These are phyloP conservation scores for Butyriboletus loyo DNA, from an alignment of 768 basidiomycete species.

Conservation along the genomic window DNA sequence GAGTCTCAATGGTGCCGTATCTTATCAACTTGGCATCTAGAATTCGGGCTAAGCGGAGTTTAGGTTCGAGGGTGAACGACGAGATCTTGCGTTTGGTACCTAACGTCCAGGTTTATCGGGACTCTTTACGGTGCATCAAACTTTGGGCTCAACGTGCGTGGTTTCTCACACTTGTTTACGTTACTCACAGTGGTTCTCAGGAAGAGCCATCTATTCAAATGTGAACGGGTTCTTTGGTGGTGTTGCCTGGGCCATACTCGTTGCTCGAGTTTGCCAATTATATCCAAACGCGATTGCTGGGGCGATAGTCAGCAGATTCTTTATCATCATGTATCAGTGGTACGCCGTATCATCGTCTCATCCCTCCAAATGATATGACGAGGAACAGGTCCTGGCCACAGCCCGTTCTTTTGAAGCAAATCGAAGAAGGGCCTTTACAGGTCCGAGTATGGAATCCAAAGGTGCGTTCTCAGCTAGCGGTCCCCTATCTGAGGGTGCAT, in stretches of 20 bases:
- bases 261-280: slow-evolving; percentile 98
- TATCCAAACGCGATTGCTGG: slow-evolving; percentile 95
- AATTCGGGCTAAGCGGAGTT: slow-evolving; percentile 8
- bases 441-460: slow-evolving; percentile 98
- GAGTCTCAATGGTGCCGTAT: slow-evolving; percentile 76
- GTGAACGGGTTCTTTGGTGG: slow-evolving; percentile 97
- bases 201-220: slow-evolving; percentile 95
- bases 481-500: background rate
- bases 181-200: slow-evolving; percentile 39
- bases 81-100: slow-evolving; percentile 94
- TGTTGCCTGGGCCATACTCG: slow-evolving; percentile 97
- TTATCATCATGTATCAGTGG: slow-evolving; percentile 99
- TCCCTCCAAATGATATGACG: slow-evolving; percentile 4
- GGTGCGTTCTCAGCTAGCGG: slow-evolving; percentile 38
- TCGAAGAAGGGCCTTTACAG: slow-evolving; percentile 90
- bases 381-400: slow-evolving; percentile 89
- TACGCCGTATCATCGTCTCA: slow-evolving; percentile 34
- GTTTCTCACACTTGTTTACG: background rate
- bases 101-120: slow-evolving; percentile 90
- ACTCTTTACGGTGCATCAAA: slow-evolving; percentile 93
- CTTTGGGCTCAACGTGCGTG: slow-evolving; percentile 92
- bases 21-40: slow-evolving; percentile 1
- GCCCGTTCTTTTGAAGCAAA: slow-evolving; percentile 94
- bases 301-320: slow-evolving; percentile 95
- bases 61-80: slow-evolving; percentile 94